Evolutionary conservation across 441 rosid genomes (phyloP).

Genomic region (Populus tomentosa): DNA sequence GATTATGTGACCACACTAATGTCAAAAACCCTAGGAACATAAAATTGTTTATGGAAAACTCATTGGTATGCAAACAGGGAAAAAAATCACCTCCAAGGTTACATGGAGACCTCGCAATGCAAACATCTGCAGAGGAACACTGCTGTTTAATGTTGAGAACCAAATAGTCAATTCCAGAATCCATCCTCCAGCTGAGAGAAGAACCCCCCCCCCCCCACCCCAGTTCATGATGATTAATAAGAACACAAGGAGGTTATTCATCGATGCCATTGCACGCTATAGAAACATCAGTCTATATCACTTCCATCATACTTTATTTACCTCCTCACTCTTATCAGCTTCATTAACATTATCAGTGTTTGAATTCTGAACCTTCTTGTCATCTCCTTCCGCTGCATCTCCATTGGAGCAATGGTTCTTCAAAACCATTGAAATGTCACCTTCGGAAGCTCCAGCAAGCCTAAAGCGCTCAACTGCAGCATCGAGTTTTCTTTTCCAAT

Average conservation of each 20-base stretch:
- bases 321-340: slow-evolving; percentile 19
- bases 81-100: slow-evolving; percentile 15
- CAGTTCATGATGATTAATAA: slow-evolving; percentile 6
- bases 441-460: slow-evolving; percentile 91
- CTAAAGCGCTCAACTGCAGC: slow-evolving; percentile 76
- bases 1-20: not conserved
- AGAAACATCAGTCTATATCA: not conserved
- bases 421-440: slow-evolving; percentile 64
- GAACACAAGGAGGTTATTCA: not conserved
- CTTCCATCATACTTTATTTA: slow-evolving; percentile 19
- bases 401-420: slow-evolving; percentile 77
- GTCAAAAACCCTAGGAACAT: not conserved
- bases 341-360: slow-evolving; percentile 15
- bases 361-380: slow-evolving; percentile 32
- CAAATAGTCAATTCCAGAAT: slow-evolving; percentile 19
- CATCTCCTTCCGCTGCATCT: slow-evolving; percentile 38
- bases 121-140: slow-evolving; percentile 13
- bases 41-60: slow-evolving; percentile 10
- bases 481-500: slow-evolving; percentile 78
- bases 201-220: not conserved
- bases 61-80: slow-evolving; percentile 16
- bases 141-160: slow-evolving; percentile 6
- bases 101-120: slow-evolving; percentile 15
- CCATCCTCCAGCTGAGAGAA: slow-evolving; percentile 11
- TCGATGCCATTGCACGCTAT: not conserved